Conservation (phyloP, 768 basidiomycete genomes). For the Boletus bicolor region DNA sequence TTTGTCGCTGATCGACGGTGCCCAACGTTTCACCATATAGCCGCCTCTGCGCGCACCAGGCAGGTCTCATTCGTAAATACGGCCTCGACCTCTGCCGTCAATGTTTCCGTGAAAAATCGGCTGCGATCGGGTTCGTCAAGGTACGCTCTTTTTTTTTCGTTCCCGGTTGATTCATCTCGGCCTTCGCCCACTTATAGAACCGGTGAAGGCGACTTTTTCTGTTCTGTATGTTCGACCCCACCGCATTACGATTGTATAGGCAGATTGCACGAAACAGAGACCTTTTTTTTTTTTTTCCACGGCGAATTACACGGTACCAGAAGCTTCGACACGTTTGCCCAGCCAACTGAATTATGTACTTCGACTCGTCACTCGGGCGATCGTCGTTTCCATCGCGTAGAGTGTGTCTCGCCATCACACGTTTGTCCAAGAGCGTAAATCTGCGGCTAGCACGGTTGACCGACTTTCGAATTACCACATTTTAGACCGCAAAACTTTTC, state of each 20-base stretch:
- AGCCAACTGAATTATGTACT: too few species aligned
- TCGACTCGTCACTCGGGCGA: too few species aligned
- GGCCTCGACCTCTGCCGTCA: conserved; percentile 97
- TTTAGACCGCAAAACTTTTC: too few species aligned
- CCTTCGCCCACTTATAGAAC: neutral
- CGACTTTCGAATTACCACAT: too few species aligned
- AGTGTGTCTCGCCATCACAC: too few species aligned
- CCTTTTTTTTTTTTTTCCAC: neutral
- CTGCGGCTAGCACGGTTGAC: too few species aligned
- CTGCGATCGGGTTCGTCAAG: conserved; percentile 93
- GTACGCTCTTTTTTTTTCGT: conserved; percentile 38
- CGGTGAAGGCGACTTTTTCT: neutral
- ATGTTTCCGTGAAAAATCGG: conserved; percentile 96
- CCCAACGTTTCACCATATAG: conserved; percentile 35
- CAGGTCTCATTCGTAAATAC: conserved; percentile 97
- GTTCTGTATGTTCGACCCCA: neutral
- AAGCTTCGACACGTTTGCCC: too few species aligned
- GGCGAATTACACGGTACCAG: too few species aligned
- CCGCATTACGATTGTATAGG: neutral
- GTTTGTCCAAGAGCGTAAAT: too few species aligned
- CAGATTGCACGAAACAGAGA: conserved; percentile 20
- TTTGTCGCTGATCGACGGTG: neutral
- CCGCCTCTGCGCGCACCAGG: conserved; percentile 95
- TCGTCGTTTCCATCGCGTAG: too few species aligned
- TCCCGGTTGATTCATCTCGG: too few species aligned